A percentile compares a stretch with the other conserved stretches of the same genome.
These are phyloP conservation scores for Camellia lanceoleosa DNA, from an alignment of 148 eudicot genomes.

Conservation along the genomic window DNA sequence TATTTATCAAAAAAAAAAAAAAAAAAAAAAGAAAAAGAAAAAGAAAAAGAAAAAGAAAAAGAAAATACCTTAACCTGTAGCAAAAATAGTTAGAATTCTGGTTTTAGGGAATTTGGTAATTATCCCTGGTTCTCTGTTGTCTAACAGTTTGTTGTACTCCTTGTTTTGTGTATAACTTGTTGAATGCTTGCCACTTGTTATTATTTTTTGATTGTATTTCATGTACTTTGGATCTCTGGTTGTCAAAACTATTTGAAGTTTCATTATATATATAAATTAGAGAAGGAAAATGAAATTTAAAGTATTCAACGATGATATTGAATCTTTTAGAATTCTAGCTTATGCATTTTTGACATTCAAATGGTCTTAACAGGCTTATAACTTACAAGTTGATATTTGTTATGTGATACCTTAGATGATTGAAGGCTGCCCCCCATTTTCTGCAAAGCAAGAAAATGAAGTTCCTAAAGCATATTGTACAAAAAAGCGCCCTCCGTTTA, in stretches of 20 bases:
- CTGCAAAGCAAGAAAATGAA: constrained; percentile 42
- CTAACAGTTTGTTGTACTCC: too few relatives aligned
- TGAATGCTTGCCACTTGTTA: background rate
- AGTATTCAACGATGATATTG: background rate
- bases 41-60: background rate
- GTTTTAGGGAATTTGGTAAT: background rate
- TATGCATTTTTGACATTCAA: background rate
- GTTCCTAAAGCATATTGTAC: constrained; percentile 64
- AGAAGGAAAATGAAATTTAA: background rate
- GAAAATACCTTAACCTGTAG: background rate
- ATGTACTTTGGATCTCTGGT: background rate
- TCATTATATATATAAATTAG: background rate
- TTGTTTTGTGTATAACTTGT: background rate
- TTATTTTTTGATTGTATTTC: background rate
- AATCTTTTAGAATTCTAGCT: background rate
- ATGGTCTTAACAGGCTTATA: constrained; percentile 11
- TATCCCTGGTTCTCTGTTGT: background rate
- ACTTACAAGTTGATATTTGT: constrained; percentile 9
- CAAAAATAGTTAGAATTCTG: background rate
- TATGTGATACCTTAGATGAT: constrained; percentile 62
- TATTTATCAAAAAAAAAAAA: too few relatives aligned
- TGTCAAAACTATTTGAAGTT: background rate
- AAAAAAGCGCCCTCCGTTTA: constrained; percentile 86
- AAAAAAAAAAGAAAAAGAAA: too few relatives aligned
- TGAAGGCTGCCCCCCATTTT: constrained; percentile 89